Evolutionary conservation across 2,329 filamentous ascomycete genomes (phyloP), one percentile per base, ranked within the genome.

Genomic region (Dichotomopilus funicola): DNA sequence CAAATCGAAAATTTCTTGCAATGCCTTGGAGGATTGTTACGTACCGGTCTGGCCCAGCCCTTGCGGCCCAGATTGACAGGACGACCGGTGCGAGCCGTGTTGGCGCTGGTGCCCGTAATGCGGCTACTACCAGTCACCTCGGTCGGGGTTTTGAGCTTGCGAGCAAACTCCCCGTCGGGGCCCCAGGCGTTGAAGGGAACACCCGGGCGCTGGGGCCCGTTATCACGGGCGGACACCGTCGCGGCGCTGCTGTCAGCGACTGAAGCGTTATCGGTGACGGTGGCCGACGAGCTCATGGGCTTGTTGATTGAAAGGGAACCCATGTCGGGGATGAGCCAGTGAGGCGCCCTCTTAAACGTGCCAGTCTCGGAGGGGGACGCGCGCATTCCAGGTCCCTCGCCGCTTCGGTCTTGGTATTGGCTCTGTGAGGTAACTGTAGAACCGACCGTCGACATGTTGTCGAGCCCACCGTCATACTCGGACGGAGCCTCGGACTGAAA

Each of bases 111-210:
- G 19, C 45, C 13, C 42, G 58, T 44, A 8, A 34, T 40, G 9
- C 36, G 43, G 5, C 51, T 55, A 44, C 36, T 56, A 38, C 44
- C 49, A 2, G 58, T 62, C 12, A 31, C 47, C 3, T 55, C 51
- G 1, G 60, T 61, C 6, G 54, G 56, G 2, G 37, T 48, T 48
- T 61, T 60, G 38, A 51, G 19, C 51, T 51, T 54, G 10, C 50
- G 49, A 5, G 38, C 46, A 10, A 27, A 43, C 54, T 64, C 48
- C 33, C 65, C 64, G 5, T 61, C 31, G 3, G 64, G 63, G 11
- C 61, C 63, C 47, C 54, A 66, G 37, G 61, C 62, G 27, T 61
- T 65, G 54, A 57, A 65, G 3, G 53, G 19, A 8, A 57, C 35
- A 7, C 10, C 8, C 8, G 2, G 33, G n/a, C 10, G 19, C n/a